A percentile compares a stretch with the other conserved stretches of the same genome.
phyloP scores from a whole-genome alignment of 2,329 filamentous ascomycete genomes.

The Pseudopithomyces maydicus region DNA sequence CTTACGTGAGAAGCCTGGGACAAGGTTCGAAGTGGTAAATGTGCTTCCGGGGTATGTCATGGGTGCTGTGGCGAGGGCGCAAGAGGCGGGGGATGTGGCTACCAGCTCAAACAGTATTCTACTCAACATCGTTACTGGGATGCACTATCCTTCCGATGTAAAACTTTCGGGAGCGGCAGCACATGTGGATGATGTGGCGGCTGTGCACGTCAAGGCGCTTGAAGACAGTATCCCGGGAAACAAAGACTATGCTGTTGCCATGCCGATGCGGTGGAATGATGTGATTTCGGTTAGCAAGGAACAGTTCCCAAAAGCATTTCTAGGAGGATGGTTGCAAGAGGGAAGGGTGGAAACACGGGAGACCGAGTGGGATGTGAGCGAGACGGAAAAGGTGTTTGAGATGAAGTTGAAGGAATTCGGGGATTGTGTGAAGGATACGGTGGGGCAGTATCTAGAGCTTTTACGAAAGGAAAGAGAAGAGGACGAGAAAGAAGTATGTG shows the following conservation, averaged over 20 bases:
- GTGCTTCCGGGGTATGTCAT: too few species aligned
- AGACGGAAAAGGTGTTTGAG: background rate
- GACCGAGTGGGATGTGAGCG: background rate
- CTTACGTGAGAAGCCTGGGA: too few species aligned
- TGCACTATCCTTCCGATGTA: too few species aligned
- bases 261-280: background rate
- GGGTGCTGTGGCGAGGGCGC: too few species aligned
- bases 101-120: too few species aligned
- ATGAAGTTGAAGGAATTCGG: background rate
- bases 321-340: background rate
- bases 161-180: too few species aligned
- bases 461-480: too few species aligned
- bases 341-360: background rate
- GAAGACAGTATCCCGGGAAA: background rate
- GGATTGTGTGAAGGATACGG: background rate
- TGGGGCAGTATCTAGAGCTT: background rate
- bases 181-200: too few species aligned
- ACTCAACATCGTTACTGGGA: too few species aligned
- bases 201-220: background rate
- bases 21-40: too few species aligned
- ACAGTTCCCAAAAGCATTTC: slow-evolving; percentile 5
- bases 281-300: background rate
- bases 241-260: background rate
- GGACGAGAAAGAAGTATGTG: too few species aligned
- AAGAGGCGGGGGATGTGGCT: too few species aligned